Evolutionary conservation across 208 protist species (phyloP), one percentile per base, ranked within the genome.

Genomic region (Trypanosoma grayi): DNA sequence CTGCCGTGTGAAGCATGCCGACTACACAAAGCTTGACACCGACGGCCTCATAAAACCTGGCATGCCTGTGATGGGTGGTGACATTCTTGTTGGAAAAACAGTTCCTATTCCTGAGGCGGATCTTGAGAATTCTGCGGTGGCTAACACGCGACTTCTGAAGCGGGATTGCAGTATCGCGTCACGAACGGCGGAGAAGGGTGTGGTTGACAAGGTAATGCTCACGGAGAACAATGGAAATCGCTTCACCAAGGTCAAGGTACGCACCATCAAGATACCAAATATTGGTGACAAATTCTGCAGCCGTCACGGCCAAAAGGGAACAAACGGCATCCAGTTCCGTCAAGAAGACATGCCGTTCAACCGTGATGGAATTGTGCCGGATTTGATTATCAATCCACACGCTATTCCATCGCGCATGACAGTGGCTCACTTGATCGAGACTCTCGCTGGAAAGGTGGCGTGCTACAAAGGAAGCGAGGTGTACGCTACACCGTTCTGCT

Each of bases 371-470:
- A 95, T 99, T 56, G 76, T 77, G 16, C 98, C 98, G 3, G 98
- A 99, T 80, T 95, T 99, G 48, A 98, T 99, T 69, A 94, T 99
- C 40, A 99, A 99, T 75, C 98, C 98, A 22, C 98, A 99, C 66
- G 97, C 96, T 69, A 98, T 99, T 71, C 98, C 98, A 6, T 98
- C 93, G 18, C 94, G 98, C 65, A 99, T 99, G 98, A 99, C 98
- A 13, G 96, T 99, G 65, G 98, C 96, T 18, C 96, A 99, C 27
- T 45, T 96, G 11, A 82, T 90, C 39, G 98, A 99, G 68, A 98
- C 94, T 50, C 67, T 99, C 0, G 70, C 95, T 4, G 92, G 94
- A 24, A 98, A 89, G 46, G 69, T 77, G 62, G 79, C 54, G 37
- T 80, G 22, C 51, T 81, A 76, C 16, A 75, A 79, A n/a, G 97